Conservation (phyloP, 2,329 filamentous ascomycete species). For the Ophiostoma australiae region DNA sequence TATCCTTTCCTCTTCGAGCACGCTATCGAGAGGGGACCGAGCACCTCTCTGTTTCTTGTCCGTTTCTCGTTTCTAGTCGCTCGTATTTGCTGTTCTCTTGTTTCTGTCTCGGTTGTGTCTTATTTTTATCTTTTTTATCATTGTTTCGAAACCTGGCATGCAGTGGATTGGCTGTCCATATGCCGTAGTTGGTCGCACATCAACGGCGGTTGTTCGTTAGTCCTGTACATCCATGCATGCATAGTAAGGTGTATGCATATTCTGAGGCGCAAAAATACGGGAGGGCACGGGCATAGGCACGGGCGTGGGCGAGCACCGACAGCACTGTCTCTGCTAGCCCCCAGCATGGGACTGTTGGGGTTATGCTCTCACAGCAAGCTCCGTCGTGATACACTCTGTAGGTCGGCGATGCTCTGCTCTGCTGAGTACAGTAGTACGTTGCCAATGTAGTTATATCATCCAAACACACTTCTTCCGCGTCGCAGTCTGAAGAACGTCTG, state of each 20-base stretch:
- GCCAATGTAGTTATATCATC: not conserved
- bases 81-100: not conserved
- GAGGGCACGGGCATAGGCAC: slow-evolving; percentile 1
- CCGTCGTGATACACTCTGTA: not conserved
- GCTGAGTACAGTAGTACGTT: no score
- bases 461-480: not conserved
- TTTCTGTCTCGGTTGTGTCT: not conserved
- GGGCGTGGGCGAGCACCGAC: not conserved
- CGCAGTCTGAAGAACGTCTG: not conserved
- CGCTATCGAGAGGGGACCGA: not conserved
- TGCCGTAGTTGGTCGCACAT: not conserved
- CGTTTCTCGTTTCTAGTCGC: slow-evolving; percentile 1
- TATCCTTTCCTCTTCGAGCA: slow-evolving; percentile 6
- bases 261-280: not conserved
- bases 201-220: not conserved
- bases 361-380: not conserved
- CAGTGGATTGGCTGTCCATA: not conserved
- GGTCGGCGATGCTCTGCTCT: not conserved
- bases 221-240: not conserved
- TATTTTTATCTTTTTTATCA: not conserved
- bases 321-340: not conserved
- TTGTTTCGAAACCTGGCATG: not conserved
- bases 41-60: not conserved
- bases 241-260: not conserved
- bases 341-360: not conserved